phyloP scores from a whole-genome alignment of 2,329 filamentous ascomycete species.

The Dendrostoma leiphaemia region DNA sequence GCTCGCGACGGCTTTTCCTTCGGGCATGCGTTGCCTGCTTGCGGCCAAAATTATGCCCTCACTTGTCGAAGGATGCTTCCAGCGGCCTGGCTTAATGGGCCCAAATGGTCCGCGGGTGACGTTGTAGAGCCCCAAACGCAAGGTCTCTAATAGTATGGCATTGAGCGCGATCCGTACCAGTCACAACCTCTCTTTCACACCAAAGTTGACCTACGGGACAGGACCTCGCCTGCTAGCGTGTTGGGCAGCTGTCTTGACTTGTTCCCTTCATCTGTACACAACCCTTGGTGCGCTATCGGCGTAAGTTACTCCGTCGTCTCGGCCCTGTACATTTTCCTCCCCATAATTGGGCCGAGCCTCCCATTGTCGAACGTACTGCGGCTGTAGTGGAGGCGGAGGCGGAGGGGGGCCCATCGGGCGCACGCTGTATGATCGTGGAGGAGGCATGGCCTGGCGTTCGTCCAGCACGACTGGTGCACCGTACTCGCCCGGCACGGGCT shows the following conservation, averaged over 20 bases:
- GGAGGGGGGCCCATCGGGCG: conserved; percentile 34
- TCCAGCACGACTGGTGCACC: conserved; percentile 33
- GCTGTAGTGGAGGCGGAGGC: conserved; percentile 14
- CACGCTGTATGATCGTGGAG: conserved; percentile 28
- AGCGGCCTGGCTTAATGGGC: no score
- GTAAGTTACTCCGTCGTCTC: conserved; percentile 35
- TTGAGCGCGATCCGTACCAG: no score
- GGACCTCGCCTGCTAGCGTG: no score
- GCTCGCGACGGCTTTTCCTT: no score
- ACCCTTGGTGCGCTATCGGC: conserved; percentile 13
- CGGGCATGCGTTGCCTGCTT: no score
- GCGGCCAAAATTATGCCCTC: no score
- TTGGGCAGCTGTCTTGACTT: neutral
- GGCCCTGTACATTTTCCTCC: conserved; percentile 1
- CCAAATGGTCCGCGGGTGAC: no score
- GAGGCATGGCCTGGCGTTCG: conserved; percentile 31
- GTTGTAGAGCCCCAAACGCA: no score
- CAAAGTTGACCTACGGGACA: no score
- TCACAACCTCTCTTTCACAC: no score
- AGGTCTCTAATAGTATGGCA: no score
- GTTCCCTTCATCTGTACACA: conserved; percentile 7
- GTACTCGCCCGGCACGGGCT: conserved; percentile 48
- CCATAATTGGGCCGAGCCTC: conserved; percentile 9
- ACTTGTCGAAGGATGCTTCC: no score
- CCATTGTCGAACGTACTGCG: conserved; percentile 17